Conservation (phyloP, 306 rosid species). For the Nissolia schottii region DNA sequence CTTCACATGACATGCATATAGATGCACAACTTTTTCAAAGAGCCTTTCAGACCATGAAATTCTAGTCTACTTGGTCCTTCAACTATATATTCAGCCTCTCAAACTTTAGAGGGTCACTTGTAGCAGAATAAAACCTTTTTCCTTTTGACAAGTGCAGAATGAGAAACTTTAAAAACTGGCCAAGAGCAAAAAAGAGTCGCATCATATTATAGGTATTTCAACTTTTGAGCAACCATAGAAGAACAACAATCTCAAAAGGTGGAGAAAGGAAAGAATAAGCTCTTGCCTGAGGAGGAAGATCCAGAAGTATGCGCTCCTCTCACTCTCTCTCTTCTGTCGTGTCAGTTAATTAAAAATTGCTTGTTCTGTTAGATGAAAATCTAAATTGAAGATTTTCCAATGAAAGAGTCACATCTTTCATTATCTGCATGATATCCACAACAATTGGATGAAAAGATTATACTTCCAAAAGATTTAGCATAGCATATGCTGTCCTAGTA, state of each 20-base stretch:
- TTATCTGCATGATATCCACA: neutral
- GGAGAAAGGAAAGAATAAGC: slow-evolving; percentile 12
- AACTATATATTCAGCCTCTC: slow-evolving; percentile 29
- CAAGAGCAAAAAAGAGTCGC: slow-evolving; percentile 23
- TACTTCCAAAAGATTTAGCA: neutral
- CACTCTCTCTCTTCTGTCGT: neutral
- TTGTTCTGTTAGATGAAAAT: neutral
- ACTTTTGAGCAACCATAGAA: slow-evolving; percentile 15
- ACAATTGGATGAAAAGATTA: neutral
- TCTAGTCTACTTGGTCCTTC: neutral
- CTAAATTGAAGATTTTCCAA: neutral
- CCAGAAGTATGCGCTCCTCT: slow-evolving; percentile 26
- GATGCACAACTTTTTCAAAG: neutral
- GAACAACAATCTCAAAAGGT: slow-evolving; percentile 20
- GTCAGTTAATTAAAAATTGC: neutral
- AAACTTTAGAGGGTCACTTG: slow-evolving; percentile 17
- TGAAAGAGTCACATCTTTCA: neutral
- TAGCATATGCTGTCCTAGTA: slow-evolving; percentile 3
- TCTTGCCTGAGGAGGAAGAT: slow-evolving; percentile 29
- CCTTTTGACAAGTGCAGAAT: neutral
- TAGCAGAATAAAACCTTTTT: slow-evolving; percentile 20
- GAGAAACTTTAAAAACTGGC: slow-evolving; percentile 23
- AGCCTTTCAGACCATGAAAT: neutral
- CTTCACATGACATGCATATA: neutral
- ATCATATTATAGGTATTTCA: slow-evolving; percentile 12